phyloP scores from a whole-genome alignment of 139 green algal species.

The Coelastrella sp. region DNA sequence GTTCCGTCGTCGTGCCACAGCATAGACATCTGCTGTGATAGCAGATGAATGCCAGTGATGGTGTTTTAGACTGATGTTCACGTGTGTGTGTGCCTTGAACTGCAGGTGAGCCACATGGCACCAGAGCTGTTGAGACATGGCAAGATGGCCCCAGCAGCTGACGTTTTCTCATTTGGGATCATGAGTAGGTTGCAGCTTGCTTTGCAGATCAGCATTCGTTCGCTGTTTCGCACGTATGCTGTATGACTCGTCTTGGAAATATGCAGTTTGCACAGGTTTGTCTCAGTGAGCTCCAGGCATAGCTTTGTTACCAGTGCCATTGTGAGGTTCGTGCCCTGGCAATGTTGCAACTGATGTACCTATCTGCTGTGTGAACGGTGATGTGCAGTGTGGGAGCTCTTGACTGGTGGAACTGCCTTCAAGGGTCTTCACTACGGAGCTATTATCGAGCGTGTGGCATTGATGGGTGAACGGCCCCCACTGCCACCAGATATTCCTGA shows the following conservation, averaged over 20 bases:
- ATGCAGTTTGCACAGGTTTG: not conserved
- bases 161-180: slow-evolving; percentile 55
- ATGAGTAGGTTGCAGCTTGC: slow-evolving; percentile 33
- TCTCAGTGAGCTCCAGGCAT: no score
- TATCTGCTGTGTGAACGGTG: not conserved
- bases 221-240: not conserved
- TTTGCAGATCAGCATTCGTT: not conserved
- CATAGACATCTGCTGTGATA: no score
- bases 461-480: not conserved
- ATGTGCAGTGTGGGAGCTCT: slow-evolving; percentile 56
- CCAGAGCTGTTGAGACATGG: slow-evolving; percentile 36
- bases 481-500: not conserved
- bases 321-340: not conserved
- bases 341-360: not conserved
- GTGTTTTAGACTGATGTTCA: no score
- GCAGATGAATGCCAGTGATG: no score
- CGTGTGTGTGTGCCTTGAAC: no score
- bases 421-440: slow-evolving; percentile 29
- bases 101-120: slow-evolving; percentile 41
- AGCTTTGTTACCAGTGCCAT: no score
- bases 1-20: no score
- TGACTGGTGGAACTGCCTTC: slow-evolving; percentile 43
- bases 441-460: slow-evolving; percentile 27
- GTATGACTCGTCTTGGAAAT: not conserved
- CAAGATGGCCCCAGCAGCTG: slow-evolving; percentile 29